Conservation (phyloP, 306 rosid species). For the Cercis canadensis region DNA sequence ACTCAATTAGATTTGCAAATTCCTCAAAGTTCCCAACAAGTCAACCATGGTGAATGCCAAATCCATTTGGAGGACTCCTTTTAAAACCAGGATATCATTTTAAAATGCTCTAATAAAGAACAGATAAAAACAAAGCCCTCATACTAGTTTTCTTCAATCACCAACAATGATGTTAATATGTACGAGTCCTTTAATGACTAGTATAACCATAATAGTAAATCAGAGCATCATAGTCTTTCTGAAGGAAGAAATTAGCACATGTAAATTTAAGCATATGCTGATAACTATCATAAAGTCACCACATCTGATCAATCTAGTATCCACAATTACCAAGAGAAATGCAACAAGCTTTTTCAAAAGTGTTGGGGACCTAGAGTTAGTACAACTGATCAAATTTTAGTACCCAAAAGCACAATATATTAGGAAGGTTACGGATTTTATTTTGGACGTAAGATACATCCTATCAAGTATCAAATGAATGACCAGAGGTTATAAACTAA, state of each 20-base stretch:
- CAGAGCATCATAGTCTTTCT: neutral
- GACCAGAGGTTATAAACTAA: neutral
- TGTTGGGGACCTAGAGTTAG: no score
- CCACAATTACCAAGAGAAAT: no score
- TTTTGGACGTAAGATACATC: neutral
- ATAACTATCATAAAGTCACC: neutral
- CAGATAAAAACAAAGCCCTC: neutral
- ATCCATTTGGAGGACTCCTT: neutral
- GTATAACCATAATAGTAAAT: neutral
- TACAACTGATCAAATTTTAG: neutral
- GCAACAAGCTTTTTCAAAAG: no score
- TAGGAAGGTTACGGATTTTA: neutral
- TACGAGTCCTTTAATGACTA: neutral
- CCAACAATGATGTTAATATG: neutral
- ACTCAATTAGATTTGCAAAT: neutral
- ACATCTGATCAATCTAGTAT: neutral
- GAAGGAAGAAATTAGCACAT: neutral
- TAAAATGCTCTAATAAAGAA: neutral
- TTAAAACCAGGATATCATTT: neutral
- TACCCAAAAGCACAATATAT: neutral
- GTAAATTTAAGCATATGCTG: neutral
- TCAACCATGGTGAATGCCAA: neutral
- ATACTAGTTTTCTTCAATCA: neutral
- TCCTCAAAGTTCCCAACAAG: neutral
- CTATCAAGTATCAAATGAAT: neutral